Conservation (phyloP, 352 stramenopile genomes). For the Globisporangium camurandrum region DNA sequence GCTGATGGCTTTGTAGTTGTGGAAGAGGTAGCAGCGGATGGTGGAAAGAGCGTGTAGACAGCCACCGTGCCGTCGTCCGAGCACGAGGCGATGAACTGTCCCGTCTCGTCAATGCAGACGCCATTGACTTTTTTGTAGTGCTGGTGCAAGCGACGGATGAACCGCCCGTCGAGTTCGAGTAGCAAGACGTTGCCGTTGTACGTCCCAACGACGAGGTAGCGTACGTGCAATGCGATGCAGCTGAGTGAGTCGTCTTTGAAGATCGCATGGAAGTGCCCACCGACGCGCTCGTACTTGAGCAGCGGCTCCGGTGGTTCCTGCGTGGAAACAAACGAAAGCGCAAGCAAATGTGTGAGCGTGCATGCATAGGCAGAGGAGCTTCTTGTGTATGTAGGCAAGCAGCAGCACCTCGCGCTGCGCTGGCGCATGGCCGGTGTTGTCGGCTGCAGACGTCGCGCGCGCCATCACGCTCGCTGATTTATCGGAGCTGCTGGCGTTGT, state of each 20-base stretch:
- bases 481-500: too few species aligned
- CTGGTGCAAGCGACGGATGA: slow-evolving; percentile 76
- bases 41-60: slow-evolving; percentile 64
- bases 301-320: slow-evolving; percentile 45
- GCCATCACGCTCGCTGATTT: too few species aligned
- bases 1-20: slow-evolving; percentile 1
- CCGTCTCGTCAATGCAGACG: slow-evolving; percentile 79
- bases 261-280: slow-evolving; percentile 76
- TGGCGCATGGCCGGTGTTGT: not conserved
- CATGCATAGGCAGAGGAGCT: not conserved
- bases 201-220: slow-evolving; percentile 68
- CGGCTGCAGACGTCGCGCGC: not conserved
- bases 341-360: not conserved
- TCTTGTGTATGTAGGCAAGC: not conserved
- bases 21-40: slow-evolving; percentile 12
- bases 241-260: slow-evolving; percentile 84
- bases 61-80: slow-evolving; percentile 81
- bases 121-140: slow-evolving; percentile 87
- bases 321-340: too few species aligned
- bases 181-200: slow-evolving; percentile 79
- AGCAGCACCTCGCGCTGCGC: not conserved
- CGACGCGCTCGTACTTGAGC: slow-evolving; percentile 85
- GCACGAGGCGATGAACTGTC: slow-evolving; percentile 78
- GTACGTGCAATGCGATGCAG: slow-evolving; percentile 75
- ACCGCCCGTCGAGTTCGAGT: slow-evolving; percentile 63